Conservation (phyloP, 2,329 filamentous ascomycete species). For the Clonostachys sp. region DNA sequence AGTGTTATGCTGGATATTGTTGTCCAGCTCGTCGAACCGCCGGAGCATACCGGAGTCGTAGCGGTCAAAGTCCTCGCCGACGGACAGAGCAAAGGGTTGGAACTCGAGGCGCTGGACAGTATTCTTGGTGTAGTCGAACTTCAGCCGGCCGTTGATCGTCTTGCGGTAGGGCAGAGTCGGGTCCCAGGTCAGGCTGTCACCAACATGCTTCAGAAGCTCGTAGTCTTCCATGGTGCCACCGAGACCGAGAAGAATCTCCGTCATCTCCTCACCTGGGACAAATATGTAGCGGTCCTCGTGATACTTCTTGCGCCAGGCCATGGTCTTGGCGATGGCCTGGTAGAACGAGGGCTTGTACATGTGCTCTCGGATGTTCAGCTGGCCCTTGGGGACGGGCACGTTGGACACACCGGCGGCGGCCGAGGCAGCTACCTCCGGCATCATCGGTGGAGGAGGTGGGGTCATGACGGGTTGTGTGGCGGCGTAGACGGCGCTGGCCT, state of each 20-base stretch:
- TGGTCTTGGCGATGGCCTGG: constrained; percentile 14
- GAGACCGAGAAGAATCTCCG: constrained; percentile 12
- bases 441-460: background rate
- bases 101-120: constrained; percentile 17
- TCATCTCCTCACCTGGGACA: constrained; percentile 14
- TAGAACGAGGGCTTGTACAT: constrained; percentile 14
- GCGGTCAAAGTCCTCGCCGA: constrained; percentile 20
- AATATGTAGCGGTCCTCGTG: constrained; percentile 14
- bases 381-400: constrained; percentile 2
- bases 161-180: constrained; percentile 18
- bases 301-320: constrained; percentile 13
- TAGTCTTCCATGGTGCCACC: constrained; percentile 17
- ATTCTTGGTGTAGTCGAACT: constrained; percentile 14
- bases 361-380: constrained; percentile 14
- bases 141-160: constrained; percentile 15
- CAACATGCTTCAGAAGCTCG: constrained; percentile 9
- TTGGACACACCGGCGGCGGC: constrained; percentile 1
- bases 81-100: constrained; percentile 16
- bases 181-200: constrained; percentile 13
- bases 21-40: constrained; percentile 17
- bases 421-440: background rate
- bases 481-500: constrained; percentile 10
- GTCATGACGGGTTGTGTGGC: constrained; percentile 5
- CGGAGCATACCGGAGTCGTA: constrained; percentile 19
- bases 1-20: constrained; percentile 20